Conservation (phyloP, 176 grass and related monocot species). For the Zea mays region DNA sequence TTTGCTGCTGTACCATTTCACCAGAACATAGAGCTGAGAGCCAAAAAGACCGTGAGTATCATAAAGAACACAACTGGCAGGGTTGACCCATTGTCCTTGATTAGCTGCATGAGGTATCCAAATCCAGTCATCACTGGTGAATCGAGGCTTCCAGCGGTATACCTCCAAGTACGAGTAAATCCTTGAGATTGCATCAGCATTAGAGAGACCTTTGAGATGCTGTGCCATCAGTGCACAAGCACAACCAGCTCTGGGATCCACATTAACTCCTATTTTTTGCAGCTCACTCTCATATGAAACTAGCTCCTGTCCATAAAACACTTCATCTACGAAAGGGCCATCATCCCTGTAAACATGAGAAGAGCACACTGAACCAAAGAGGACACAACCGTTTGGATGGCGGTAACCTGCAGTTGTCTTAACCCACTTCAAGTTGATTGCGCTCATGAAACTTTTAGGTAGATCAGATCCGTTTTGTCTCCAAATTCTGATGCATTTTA, state of each 20-base stretch:
- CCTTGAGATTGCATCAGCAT: constrained; percentile 38
- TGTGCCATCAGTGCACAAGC: neutral
- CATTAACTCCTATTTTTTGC: neutral
- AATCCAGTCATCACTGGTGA: constrained; percentile 40
- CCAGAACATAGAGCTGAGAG: constrained; percentile 33
- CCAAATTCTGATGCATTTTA: constrained; percentile 6
- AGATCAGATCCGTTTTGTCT: neutral
- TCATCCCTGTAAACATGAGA: constrained; percentile 1
- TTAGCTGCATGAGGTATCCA: constrained; percentile 43
- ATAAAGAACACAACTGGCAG: constrained; percentile 44
- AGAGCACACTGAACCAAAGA: neutral
- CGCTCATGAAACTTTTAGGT: constrained; percentile 8
- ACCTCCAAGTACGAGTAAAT: constrained; percentile 47
- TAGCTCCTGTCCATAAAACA: neutral
- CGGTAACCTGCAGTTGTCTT: constrained; percentile 15
- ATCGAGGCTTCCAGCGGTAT: constrained; percentile 37
- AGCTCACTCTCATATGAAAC: constrained; percentile 10
- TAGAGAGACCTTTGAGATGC: neutral
- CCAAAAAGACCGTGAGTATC: constrained; percentile 20
- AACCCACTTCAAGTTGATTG: neutral
- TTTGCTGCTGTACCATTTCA: constrained; percentile 41
- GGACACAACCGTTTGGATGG: neutral
- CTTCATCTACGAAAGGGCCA: constrained; percentile 22
- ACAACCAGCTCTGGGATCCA: constrained; percentile 16
- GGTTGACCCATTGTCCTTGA: constrained; percentile 42